Evolutionary conservation across 768 basidiomycete genomes (phyloP).

Genomic region (Cytidiella melzeri): DNA sequence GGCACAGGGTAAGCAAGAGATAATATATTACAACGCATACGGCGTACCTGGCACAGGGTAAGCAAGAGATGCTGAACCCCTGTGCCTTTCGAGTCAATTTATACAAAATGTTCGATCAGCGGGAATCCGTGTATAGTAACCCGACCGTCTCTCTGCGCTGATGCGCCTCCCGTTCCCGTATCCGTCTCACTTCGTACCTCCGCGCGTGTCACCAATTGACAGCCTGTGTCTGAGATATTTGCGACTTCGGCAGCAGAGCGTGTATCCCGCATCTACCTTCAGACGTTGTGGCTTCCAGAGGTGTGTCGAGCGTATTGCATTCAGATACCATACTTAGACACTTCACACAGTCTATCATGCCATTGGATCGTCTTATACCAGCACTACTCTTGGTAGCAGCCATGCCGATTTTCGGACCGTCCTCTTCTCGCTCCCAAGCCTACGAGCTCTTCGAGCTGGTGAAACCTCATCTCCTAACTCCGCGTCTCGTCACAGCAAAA

Average conservation of each 20-base stretch:
- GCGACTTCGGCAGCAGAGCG: slow-evolving; percentile 44
- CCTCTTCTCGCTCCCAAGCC: slow-evolving; percentile 23
- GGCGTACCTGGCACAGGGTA: too few relatives aligned
- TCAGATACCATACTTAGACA: background rate
- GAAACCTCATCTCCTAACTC: slow-evolving; percentile 57
- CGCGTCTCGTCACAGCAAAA: slow-evolving; percentile 48
- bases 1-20: too few relatives aligned
- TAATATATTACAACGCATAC: too few relatives aligned
- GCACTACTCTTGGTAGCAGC: slow-evolving; percentile 51
- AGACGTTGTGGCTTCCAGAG: slow-evolving; percentile 77
- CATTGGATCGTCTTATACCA: slow-evolving; percentile 49
- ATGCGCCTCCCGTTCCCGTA: too few relatives aligned
- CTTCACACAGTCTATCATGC: slow-evolving; percentile 61
- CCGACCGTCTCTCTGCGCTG: too few relatives aligned
- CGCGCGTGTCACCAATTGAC: too few relatives aligned
- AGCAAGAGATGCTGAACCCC: too few relatives aligned
- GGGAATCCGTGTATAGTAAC: too few relatives aligned
- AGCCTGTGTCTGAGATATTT: slow-evolving; percentile 40
- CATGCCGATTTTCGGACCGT: slow-evolving; percentile 8
- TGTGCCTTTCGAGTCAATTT: too few relatives aligned
- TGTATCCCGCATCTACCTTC: slow-evolving; percentile 62
- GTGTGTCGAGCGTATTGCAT: slow-evolving; percentile 34
- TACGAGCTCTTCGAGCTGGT: slow-evolving; percentile 57
- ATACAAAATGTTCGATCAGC: too few relatives aligned
- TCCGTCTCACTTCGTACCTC: too few relatives aligned